These are phyloP conservation scores for Orobanche coerulescens DNA, from an alignment of 257 asterid species.

Conservation along the genomic window DNA sequence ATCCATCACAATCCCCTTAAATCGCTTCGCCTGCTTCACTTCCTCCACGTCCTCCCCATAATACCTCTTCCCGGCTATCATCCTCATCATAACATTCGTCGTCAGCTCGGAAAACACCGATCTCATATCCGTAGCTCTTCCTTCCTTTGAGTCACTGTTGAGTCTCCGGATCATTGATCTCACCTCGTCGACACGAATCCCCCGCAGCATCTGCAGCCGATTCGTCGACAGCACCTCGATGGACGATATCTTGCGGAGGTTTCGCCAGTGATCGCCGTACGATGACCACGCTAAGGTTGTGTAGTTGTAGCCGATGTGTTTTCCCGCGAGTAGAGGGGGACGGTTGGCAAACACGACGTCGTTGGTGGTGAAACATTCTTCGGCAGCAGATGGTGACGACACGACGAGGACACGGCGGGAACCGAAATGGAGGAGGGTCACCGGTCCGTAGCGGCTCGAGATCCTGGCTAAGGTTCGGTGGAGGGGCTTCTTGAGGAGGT, in stretches of 20 bases:
- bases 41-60: constrained; percentile 37
- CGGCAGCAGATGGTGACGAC: constrained; percentile 59
- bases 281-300: constrained; percentile 46
- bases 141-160: constrained; percentile 4
- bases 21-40: constrained; percentile 34
- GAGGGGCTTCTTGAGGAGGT: constrained; percentile 48
- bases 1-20: constrained; percentile 35
- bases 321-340: constrained; percentile 43
- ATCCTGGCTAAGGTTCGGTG: constrained; percentile 42
- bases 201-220: constrained; percentile 43
- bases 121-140: constrained; percentile 39
- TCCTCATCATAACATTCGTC: constrained; percentile 43
- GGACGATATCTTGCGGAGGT: constrained; percentile 41
- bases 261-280: constrained; percentile 64
- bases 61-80: constrained; percentile 51
- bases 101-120: constrained; percentile 31
- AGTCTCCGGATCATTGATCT: constrained; percentile 32
- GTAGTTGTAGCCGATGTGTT: constrained; percentile 43
- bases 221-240: constrained; percentile 49
- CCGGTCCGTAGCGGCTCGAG: constrained; percentile 46
- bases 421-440: constrained; percentile 51
- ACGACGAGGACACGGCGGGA: constrained; percentile 62
- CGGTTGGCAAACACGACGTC: constrained; percentile 59
- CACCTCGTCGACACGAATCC: constrained; percentile 51
- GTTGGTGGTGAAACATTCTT: constrained; percentile 50